Evolutionary conservation across 1,284 basidiomycete species (phyloP).

Genomic region (Ceratorhiza oryzae-sativae): DNA sequence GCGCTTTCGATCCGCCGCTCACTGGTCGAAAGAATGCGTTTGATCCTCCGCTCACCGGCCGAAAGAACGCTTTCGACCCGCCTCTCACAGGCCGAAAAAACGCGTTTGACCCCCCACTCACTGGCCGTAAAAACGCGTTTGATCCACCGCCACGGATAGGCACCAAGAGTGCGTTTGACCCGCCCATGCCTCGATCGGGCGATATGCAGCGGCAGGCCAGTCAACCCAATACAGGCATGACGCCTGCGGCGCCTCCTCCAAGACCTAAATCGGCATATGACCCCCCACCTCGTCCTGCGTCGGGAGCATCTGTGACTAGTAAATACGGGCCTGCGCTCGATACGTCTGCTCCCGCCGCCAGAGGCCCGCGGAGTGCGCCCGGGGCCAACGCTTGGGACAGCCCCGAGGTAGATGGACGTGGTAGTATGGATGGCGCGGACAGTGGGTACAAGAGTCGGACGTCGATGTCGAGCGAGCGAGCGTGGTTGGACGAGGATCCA

Average conservation of each 20-base stretch:
- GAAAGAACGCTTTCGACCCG: constrained; percentile 20
- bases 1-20: constrained; percentile 20
- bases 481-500: constrained; percentile 23
- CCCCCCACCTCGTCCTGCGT: constrained; percentile 24
- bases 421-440: constrained; percentile 34
- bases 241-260: constrained; percentile 17
- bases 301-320: background rate
- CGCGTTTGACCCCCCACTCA: constrained; percentile 22
- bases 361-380: constrained; percentile 17
- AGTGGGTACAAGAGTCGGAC: constrained; percentile 34
- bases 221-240: constrained; percentile 40
- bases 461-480: constrained; percentile 19
- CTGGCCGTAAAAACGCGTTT: constrained; percentile 22
- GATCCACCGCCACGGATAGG: background rate
- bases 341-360: background rate
- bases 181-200: background rate
- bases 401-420: constrained; percentile 13
- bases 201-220: constrained; percentile 12
- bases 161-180: constrained; percentile 28
- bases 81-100: constrained; percentile 14
- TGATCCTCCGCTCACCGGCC: constrained; percentile 12
- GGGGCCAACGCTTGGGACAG: constrained; percentile 18
- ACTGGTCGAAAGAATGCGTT: constrained; percentile 22
- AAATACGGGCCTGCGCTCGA: constrained; percentile 10
- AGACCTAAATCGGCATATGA: constrained; percentile 23